phyloP scores from a whole-genome alignment of 768 basidiomycete genomes.

The Amanita rubescens region DNA sequence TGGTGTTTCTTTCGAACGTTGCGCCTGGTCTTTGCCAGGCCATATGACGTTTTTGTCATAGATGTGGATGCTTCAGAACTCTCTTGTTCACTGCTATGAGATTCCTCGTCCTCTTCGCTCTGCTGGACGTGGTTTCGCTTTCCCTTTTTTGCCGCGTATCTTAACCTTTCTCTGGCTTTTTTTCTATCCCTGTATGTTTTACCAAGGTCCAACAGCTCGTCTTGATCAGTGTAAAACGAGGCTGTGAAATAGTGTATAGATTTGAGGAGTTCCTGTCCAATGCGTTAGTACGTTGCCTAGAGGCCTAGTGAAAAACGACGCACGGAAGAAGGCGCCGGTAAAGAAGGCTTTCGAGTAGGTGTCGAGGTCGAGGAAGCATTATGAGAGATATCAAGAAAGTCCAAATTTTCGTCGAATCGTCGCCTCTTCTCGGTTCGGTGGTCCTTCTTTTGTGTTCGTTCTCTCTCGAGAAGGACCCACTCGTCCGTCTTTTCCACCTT shows the following conservation, averaged over 20 bases:
- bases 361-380: not conserved
- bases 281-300: slow-evolving; percentile 6
- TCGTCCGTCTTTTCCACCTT: slow-evolving; percentile 3
- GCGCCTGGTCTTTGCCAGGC: not conserved
- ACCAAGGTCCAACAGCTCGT: slow-evolving; percentile 31
- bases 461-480: slow-evolving; percentile 13
- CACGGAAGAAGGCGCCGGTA: slow-evolving; percentile 43
- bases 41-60: not conserved
- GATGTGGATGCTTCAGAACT: not conserved
- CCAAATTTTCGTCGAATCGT: slow-evolving; percentile 42
- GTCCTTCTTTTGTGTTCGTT: slow-evolving; percentile 15
- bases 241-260: slow-evolving; percentile 39
- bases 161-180: slow-evolving; percentile 34
- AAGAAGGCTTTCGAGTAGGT: not conserved
- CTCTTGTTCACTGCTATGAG: not conserved
- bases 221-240: slow-evolving; percentile 53
- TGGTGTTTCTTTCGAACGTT: slow-evolving; percentile 18
- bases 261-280: slow-evolving; percentile 40
- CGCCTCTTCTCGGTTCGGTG: slow-evolving; percentile 31
- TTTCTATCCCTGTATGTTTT: slow-evolving; percentile 32
- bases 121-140: not conserved
- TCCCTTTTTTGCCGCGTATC: slow-evolving; percentile 22
- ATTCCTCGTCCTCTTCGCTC: not conserved
- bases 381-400: slow-evolving; percentile 35
- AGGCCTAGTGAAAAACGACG: slow-evolving; percentile 14